Evolutionary conservation across 768 basidiomycete genomes (phyloP), one percentile per base, ranked within the genome.

Genomic region (Pisolithus microcarpus): DNA sequence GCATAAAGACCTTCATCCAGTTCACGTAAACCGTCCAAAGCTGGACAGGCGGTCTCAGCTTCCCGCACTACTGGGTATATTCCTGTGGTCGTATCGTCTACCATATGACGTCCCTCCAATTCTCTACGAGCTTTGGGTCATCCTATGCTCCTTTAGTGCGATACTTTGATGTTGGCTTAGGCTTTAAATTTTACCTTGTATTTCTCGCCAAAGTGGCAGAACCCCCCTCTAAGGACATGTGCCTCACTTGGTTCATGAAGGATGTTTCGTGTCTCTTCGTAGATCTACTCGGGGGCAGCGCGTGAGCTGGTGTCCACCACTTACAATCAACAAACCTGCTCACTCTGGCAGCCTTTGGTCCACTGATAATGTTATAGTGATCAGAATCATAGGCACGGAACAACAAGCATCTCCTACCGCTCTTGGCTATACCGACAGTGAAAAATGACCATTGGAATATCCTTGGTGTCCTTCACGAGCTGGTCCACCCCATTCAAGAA

Each of bases 401-500:
- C 1, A 37, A 36, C 43, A 38, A 37, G 59, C 65, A 19, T 21
- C 34, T 45, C 84, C 39, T 58, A 89, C 89, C 89, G 76, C 36
- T 78, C 72, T 68, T 91, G 89, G 7, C 87, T 89, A 46, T 85
- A 69, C 3, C 77, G 75, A 61, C 90, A 91, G 60, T 91, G 90
- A 61, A 92, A 92, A 44, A 92, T 71, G 16, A 91, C 69, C 16
- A 74, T 64, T 15, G 80, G 78, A 5, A 88, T 70, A 36, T 77
- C 73, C 63, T 84, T 84, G 10, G 80, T 80, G 48, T 79, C 67
- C 59, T 71, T 67, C 28, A 89, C 74, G 21, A 91, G 74, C 1
- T 70, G 63, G 58, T 84, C 75, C 30, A 90, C 80, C 21, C 67
- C 74, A 47, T 63, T 68, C 34, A 76, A 62, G 65, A 91, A 89